A percentile compares a stretch with the other conserved stretches of the same genome.
Evolutionary conservation across 1,139 yeast species (phyloP).

Genomic region (Protomyces arabidopsidicola): DNA sequence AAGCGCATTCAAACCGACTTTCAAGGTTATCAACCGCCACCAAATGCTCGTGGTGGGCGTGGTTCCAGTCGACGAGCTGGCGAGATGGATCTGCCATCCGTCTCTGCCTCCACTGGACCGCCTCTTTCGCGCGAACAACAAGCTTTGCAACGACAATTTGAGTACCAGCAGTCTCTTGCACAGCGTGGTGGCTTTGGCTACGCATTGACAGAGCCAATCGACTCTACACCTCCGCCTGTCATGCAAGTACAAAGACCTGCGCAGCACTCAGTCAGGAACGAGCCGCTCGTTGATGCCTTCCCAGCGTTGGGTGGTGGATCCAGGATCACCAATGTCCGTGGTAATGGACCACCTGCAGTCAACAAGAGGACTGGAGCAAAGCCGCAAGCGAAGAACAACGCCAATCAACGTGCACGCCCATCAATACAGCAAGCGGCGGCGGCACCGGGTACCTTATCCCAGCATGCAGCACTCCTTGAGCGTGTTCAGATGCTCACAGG

Average conservation of each 20-base stretch:
- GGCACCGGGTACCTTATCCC: background rate
- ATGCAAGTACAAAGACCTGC: conserved; percentile 20
- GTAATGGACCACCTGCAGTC: background rate
- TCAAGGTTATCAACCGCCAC: conserved; percentile 24
- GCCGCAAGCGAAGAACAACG: background rate
- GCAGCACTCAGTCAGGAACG: conserved; percentile 4
- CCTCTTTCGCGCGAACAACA: conserved; percentile 28
- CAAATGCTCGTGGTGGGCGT: conserved; percentile 21
- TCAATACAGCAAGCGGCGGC: background rate
- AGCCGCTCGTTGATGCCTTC: conserved; percentile 16
- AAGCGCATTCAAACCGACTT: conserved; percentile 26
- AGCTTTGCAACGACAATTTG: conserved; percentile 26
- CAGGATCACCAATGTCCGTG: background rate
- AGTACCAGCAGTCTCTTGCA: conserved; percentile 24
- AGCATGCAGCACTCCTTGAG: conserved; percentile 15
- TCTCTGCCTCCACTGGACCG: conserved; percentile 1
- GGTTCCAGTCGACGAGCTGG: conserved; percentile 10
- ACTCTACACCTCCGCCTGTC: conserved; percentile 11
- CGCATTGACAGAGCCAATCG: conserved; percentile 11
- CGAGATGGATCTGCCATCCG: conserved; percentile 2
- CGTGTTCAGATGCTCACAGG: conserved; percentile 8
- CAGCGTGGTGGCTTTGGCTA: conserved; percentile 23
- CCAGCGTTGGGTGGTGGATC: conserved; percentile 23
- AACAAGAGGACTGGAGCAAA: background rate
- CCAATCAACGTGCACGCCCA: background rate